Evolutionary conservation across 164 flowering plant genomes (phyloP), one percentile per base, ranked within the genome.

Genomic region (Magnolia kwangsiensis): DNA sequence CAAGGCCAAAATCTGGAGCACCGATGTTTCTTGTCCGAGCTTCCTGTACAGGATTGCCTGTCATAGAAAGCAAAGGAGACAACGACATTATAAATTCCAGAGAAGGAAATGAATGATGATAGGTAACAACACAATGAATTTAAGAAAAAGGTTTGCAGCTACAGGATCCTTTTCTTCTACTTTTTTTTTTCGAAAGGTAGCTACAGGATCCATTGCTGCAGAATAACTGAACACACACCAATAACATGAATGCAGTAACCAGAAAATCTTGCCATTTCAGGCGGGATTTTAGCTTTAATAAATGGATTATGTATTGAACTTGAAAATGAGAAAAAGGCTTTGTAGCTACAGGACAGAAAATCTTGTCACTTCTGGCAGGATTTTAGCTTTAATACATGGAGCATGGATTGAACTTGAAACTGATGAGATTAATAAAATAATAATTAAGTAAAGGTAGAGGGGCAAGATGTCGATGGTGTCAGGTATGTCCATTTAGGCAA

Each of bases 41-140:
- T 90, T 96, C 77, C 97, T 82, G 82, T 94, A 94, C 7, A 96
- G 89, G 85, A 96, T 92, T 84, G 99, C 99, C 99, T 96, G 92
- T 69, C 76, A 84, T 59, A 78, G 6, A 80, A 71, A 75, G 31
- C 16, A 67, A 69, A 71, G 61, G 61, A 55, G 61, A 55, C 18
- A 9, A 16, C 61, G 10, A 55, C 45, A 66, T 37, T 51, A 58
- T 72, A 10, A 37, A 37, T 37, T 4, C 45, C 45, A 37, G 45
- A 37, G 45, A 37, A 4, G 45, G 45, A 37, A 37, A 37, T 37
- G 45, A 37, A 37, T 37, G 45, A 37, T 37, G 45, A 37, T 37
- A 37, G 7, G 45, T 37, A 37, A 37, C 45, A 37, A 37, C 45
- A 37, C 45, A 37, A 37, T 5, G 45, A 37, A 37, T 37, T 37